Percentiles rank a stretch among this genome's conserved stretches.
Evolutionary conservation across 768 basidiomycete species (phyloP).

Genomic region (Lepiota brunneoincarnata): DNA sequence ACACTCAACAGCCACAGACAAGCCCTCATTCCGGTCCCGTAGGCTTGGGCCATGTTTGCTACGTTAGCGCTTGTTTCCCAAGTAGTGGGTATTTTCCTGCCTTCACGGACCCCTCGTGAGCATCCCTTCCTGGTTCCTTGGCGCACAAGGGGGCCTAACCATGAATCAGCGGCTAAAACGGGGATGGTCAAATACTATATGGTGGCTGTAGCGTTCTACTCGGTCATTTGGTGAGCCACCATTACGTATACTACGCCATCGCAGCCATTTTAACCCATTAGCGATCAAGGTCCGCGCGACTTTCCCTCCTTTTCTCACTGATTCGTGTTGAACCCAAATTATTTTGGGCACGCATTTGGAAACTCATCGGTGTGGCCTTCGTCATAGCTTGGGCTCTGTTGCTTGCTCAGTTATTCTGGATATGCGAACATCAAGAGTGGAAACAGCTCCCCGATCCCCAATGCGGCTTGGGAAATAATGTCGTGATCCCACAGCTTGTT

Average conservation of each 20-base stretch:
- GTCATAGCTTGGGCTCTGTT: conserved; percentile 29
- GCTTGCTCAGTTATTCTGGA: conserved; percentile 41
- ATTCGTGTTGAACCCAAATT: conserved; percentile 42
- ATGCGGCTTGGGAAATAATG: conserved; percentile 10
- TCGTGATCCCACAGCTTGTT: conserved; percentile 13
- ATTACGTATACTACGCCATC: background rate
- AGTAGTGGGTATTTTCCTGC: conserved; percentile 24
- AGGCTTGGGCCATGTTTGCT: conserved; percentile 30
- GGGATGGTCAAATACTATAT: conserved; percentile 30
- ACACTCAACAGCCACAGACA: background rate
- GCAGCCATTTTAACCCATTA: background rate
- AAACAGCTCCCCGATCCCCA: conserved; percentile 10
- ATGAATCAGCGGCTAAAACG: conserved; percentile 1
- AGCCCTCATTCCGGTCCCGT: background rate
- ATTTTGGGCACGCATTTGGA: background rate
- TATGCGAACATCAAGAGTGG: conserved; percentile 32
- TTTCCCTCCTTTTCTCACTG: conserved; percentile 53
- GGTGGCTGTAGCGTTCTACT: conserved; percentile 33
- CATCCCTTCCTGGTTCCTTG: background rate
- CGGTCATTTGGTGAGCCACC: conserved; percentile 33
- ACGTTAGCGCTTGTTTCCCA: conserved; percentile 22
- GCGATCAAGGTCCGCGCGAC: conserved; percentile 36
- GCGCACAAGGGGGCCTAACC: background rate
- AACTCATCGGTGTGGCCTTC: conserved; percentile 29
- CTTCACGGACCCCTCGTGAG: conserved; percentile 16